Evolutionary conservation across 257 asterid species (phyloP).

Genomic region (Jaltomata sinuosa): DNA sequence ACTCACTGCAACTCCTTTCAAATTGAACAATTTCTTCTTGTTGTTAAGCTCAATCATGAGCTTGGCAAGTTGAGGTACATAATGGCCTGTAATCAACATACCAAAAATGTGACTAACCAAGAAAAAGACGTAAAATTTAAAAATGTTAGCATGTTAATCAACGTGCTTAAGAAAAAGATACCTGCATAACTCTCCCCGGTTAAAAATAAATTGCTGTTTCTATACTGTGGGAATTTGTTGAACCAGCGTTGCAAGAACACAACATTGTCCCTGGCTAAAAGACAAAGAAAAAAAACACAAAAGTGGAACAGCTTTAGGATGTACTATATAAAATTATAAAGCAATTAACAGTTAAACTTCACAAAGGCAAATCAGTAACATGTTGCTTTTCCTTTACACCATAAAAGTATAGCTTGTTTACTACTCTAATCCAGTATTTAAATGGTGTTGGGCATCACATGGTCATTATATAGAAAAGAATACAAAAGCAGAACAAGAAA

Average conservation of each 20-base stretch:
- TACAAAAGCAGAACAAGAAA: neutral
- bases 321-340: neutral
- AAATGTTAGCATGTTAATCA: neutral
- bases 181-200: conserved; percentile 80
- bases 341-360: neutral
- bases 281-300: neutral
- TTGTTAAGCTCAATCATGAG: conserved; percentile 48
- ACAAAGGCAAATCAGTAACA: neutral
- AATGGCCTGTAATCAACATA: conserved; percentile 36
- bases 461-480: neutral
- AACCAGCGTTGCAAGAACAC: conserved; percentile 58
- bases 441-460: neutral
- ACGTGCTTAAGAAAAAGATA: neutral
- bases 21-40: conserved; percentile 28
- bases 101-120: neutral
- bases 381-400: neutral
- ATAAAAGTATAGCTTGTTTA: neutral
- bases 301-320: conserved; percentile 8
- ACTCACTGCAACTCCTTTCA: conserved; percentile 68
- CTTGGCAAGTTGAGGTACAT: conserved; percentile 64
- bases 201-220: conserved; percentile 33
- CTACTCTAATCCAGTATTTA: neutral
- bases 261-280: conserved; percentile 56
- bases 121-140: neutral
- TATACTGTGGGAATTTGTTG: conserved; percentile 46